Evolutionary conservation across 805 yeast species (phyloP).

Genomic region (Clavispora santaluciae): DNA sequence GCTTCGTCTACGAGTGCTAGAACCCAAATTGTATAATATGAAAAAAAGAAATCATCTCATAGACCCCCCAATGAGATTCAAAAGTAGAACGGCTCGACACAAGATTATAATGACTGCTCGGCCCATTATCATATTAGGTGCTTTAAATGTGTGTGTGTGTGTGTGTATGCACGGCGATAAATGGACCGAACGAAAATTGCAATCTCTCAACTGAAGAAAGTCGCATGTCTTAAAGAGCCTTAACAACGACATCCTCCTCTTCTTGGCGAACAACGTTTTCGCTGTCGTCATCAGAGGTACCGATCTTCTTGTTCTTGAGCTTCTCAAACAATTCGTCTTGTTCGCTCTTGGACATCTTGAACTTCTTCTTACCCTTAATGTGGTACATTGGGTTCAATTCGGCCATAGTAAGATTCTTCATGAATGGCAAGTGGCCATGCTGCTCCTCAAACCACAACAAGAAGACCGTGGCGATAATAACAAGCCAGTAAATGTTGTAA

Average conservation of each 20-base stretch:
- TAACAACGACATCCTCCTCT: not conserved
- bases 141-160: slow-evolving; percentile 1
- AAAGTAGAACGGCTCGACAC: slow-evolving; percentile 1
- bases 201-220: not conserved
- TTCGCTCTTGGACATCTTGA: slow-evolving; percentile 49
- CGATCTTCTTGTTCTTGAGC: slow-evolving; percentile 18
- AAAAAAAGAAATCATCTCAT: not conserved
- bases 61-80: not conserved
- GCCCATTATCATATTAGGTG: no score
- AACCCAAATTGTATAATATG: not conserved
- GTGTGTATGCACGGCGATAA: not conserved
- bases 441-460: slow-evolving; percentile 81
- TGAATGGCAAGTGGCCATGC: slow-evolving; percentile 73
- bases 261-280: not conserved
- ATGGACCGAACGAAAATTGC: not conserved
- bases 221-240: not conserved
- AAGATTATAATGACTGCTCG: not conserved
- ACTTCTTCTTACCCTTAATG: slow-evolving; percentile 62
- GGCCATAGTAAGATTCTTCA: slow-evolving; percentile 39
- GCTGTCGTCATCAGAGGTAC: not conserved
- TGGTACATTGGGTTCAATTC: slow-evolving; percentile 70
- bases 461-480: slow-evolving; percentile 47
- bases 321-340: slow-evolving; percentile 46
- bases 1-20: no score
- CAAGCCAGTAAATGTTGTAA: slow-evolving; percentile 86